phyloP scores from a whole-genome alignment of 1,284 basidiomycete genomes.

The Boletus austroedulis region DNA sequence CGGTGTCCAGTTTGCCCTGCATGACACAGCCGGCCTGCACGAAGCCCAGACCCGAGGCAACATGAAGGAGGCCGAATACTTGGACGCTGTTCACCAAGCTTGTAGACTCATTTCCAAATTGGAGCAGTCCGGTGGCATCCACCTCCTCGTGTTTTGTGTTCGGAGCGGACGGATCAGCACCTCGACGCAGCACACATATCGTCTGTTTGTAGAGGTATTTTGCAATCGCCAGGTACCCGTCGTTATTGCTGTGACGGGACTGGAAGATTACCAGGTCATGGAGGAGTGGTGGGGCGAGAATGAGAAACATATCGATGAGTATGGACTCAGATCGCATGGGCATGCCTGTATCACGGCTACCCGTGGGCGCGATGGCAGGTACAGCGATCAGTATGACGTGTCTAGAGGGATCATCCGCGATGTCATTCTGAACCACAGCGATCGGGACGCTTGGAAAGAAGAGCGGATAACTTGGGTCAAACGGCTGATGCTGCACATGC shows the following conservation, averaged over 20 bases:
- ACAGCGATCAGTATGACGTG: conserved; percentile 22
- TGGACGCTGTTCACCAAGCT: conserved; percentile 34
- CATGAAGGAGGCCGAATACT: conserved; percentile 22
- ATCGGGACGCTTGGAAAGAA: conserved; percentile 23
- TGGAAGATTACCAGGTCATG: conserved; percentile 36
- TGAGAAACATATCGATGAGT: conserved; percentile 22
- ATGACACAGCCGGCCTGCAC: conserved; percentile 42
- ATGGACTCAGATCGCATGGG: conserved; percentile 21
- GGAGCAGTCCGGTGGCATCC: conserved; percentile 33
- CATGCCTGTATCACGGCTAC: conserved; percentile 34
- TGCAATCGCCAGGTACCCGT: conserved; percentile 36
- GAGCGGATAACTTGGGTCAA: conserved; percentile 28
- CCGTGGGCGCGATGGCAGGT: conserved; percentile 18
- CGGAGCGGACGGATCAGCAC: conserved; percentile 36
- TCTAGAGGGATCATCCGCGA: conserved; percentile 19
- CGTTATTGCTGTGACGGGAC: conserved; percentile 38
- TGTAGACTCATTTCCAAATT: conserved; percentile 36
- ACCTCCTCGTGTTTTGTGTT: conserved; percentile 41
- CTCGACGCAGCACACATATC: conserved; percentile 34
- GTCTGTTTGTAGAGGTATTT: conserved; percentile 29
- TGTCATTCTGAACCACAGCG: conserved; percentile 22
- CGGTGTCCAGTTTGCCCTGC: conserved; percentile 26
- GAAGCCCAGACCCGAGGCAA: conserved; percentile 34
- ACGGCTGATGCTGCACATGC: conserved; percentile 30
- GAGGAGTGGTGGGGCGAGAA: conserved; percentile 35